Evolutionary conservation across 2,329 filamentous ascomycete species (phyloP).

Genomic region (Pestalotiopsis fici): DNA sequence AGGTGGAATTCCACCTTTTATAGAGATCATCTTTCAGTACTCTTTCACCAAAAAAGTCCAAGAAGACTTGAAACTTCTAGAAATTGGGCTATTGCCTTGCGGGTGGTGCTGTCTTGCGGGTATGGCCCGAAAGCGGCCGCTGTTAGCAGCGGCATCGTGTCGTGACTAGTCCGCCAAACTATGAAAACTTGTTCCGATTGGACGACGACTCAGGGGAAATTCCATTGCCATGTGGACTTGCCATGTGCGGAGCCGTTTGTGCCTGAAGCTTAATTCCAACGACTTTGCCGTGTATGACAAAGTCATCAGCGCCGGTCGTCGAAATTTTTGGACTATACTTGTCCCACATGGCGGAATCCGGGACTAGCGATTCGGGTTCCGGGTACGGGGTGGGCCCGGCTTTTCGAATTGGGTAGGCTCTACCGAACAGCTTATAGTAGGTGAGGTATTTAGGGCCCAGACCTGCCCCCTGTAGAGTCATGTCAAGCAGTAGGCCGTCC

Average conservation of each 20-base stretch:
- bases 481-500: background rate
- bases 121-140: background rate
- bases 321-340: background rate
- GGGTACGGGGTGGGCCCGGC: background rate
- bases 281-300: background rate
- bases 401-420: background rate
- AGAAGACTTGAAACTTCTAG: background rate
- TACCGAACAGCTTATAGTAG: background rate
- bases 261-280: background rate
- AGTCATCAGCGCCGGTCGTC: background rate
- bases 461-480: background rate
- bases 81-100: background rate
- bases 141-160: background rate
- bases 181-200: background rate
- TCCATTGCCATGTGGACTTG: background rate
- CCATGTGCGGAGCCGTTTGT: background rate
- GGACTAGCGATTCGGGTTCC: background rate
- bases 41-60: background rate
- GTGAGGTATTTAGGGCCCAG: background rate
- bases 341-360: background rate
- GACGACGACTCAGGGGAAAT: slow-evolving; percentile 1
- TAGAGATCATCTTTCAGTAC: background rate
- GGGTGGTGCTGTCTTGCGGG: background rate
- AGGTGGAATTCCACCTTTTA: background rate
- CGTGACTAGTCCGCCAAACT: background rate